Evolutionary conservation across 2,329 filamentous ascomycete genomes (phyloP).

Genomic region (Claviceps digitariae): DNA sequence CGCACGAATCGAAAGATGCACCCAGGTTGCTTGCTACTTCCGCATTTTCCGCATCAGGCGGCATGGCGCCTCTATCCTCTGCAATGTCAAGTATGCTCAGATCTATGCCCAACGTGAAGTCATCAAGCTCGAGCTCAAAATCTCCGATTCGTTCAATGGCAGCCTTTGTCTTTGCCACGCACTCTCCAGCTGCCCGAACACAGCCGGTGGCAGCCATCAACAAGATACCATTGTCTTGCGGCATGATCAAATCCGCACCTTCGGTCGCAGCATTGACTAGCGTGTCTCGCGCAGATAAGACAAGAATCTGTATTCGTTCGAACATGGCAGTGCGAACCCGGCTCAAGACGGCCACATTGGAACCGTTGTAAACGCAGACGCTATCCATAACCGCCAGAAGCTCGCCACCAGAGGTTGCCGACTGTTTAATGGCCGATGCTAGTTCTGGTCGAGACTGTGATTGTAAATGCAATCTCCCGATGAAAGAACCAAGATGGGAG

Average conservation of each 20-base stretch:
- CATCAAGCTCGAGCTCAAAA: constrained; percentile 71
- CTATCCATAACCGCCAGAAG: constrained; percentile 70
- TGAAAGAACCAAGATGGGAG: constrained; percentile 83
- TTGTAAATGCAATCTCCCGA: constrained; percentile 77
- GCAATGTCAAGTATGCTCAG: constrained; percentile 34
- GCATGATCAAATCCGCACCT: constrained; percentile 66
- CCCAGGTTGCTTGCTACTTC: constrained; percentile 26
- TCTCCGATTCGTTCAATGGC: constrained; percentile 83
- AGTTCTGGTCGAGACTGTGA: constrained; percentile 82
- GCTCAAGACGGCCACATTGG: constrained; percentile 52
- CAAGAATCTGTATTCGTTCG: constrained; percentile 64
- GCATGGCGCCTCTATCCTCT: constrained; percentile 19
- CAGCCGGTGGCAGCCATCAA: constrained; percentile 72
- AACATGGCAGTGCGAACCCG: constrained; percentile 65
- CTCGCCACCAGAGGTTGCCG: constrained; percentile 66
- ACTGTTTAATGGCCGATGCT: constrained; percentile 67
- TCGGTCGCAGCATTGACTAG: constrained; percentile 55
- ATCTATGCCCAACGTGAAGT: constrained; percentile 40
- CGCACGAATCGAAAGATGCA: constrained; percentile 24
- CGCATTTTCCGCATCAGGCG: constrained; percentile 20
- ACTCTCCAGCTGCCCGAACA: constrained; percentile 82
- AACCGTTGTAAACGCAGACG: constrained; percentile 64
- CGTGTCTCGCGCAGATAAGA: constrained; percentile 68
- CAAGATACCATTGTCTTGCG: constrained; percentile 62
- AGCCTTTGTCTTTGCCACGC: constrained; percentile 71